Evolutionary conservation across 2,329 filamentous ascomycete species (phyloP).

Genomic region (Fusarium equiseti): DNA sequence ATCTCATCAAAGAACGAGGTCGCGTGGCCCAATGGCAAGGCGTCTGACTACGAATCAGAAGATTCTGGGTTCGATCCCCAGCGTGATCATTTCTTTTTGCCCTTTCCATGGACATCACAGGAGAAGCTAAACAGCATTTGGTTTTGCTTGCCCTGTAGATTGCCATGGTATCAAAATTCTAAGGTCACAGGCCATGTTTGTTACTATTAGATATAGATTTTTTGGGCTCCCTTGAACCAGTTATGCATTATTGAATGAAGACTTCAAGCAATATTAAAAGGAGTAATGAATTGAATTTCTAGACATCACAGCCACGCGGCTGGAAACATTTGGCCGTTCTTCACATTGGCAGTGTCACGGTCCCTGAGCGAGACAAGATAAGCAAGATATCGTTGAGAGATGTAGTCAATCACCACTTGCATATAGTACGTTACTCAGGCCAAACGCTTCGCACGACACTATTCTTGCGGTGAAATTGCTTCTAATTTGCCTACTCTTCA

Average conservation of each 20-base stretch:
- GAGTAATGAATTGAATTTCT: not conserved
- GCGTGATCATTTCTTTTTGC: slow-evolving; percentile 25
- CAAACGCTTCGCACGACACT: not conserved
- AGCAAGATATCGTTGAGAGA: not conserved
- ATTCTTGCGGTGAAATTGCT: slow-evolving; percentile 20
- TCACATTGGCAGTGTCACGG: not conserved
- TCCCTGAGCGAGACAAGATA: not conserved
- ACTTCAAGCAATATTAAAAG: not conserved
- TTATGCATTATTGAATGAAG: not conserved
- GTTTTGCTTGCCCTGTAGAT: not conserved
- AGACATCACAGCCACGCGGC: not conserved
- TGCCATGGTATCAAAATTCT: not conserved
- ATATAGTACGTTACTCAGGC: not conserved
- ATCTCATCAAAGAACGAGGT: slow-evolving; percentile 3
- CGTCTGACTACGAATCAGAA: slow-evolving; percentile 41
- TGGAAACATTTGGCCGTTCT: not conserved
- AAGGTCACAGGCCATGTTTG: not conserved
- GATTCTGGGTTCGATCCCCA: slow-evolving; percentile 41
- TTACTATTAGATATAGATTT: no score
- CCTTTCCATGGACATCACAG: not conserved
- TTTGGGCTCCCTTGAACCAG: not conserved
- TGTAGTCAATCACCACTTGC: not conserved
- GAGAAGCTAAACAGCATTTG: not conserved
- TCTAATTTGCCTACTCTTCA: slow-evolving; percentile 14
- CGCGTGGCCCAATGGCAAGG: slow-evolving; percentile 39